Conservation (phyloP, 306 rosid genomes). For the Trifolium pratense region DNA sequence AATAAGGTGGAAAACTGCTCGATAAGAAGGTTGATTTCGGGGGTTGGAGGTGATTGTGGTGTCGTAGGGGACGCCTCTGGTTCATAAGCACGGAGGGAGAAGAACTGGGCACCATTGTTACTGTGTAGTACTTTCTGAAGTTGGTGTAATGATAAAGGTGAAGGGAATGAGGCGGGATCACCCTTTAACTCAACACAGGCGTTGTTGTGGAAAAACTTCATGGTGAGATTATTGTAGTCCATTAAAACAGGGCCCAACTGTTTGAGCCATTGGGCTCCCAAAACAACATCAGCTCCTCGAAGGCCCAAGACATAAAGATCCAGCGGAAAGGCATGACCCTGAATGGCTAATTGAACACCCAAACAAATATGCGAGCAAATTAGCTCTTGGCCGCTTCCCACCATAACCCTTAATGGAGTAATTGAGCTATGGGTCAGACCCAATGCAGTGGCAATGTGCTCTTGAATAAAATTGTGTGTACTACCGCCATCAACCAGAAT, state of each 20-base stretch:
- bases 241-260: neutral
- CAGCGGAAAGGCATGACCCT: neutral
- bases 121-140: no score
- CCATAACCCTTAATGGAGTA: neutral
- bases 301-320: neutral
- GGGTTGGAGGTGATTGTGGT: no score
- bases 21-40: no score
- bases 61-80: no score
- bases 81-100: no score
- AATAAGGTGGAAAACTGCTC: no score
- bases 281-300: neutral
- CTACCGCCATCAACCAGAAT: neutral
- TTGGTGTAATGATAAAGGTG: no score
- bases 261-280: neutral
- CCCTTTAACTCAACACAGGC: neutral
- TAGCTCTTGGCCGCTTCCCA: neutral
- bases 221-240: neutral
- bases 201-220: no score
- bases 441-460: neutral
- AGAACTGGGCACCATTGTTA: no score
- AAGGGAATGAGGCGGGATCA: neutral
- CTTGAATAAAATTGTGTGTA: neutral
- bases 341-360: no score
- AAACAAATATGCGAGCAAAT: neutral
- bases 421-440: neutral